Conservation (phyloP, 2,329 filamentous ascomycete genomes). For the Diaporthe ampelina region DNA sequence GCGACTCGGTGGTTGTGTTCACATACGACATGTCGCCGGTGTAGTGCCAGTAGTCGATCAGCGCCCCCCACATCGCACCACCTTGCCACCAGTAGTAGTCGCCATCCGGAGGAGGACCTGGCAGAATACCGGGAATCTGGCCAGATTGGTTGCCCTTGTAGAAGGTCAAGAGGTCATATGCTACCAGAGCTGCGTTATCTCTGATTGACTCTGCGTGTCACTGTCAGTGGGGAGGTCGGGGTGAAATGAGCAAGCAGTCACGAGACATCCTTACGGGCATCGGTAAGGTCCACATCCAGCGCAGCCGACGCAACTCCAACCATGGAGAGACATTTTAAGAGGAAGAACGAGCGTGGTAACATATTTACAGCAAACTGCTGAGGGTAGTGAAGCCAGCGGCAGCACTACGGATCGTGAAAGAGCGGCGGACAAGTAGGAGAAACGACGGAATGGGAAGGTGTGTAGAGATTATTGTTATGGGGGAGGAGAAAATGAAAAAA, state of each 20-base stretch:
- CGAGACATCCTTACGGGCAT: constrained; percentile 32
- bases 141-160: constrained; percentile 61
- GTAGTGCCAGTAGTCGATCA: constrained; percentile 76
- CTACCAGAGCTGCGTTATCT: constrained; percentile 38
- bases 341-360: constrained; percentile 23
- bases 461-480: background rate
- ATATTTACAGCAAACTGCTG: constrained; percentile 28
- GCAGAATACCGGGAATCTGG: constrained; percentile 60
- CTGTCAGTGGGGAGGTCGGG: background rate
- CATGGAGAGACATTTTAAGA: constrained; percentile 24
- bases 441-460: constrained; percentile 14
- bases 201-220: constrained; percentile 34
- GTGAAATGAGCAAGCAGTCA: background rate
- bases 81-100: constrained; percentile 78
- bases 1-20: constrained; percentile 50
- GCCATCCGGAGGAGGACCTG: constrained; percentile 60
- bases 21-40: constrained; percentile 73
- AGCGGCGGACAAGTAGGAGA: background rate
- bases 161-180: constrained; percentile 56
- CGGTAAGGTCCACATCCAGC: constrained; percentile 34
- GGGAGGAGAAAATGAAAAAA: background rate
- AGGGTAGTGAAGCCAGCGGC: constrained; percentile 3
- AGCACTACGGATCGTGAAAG: constrained; percentile 1
- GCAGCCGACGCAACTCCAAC: constrained; percentile 30
- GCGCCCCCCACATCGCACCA: constrained; percentile 71